phyloP scores from a whole-genome alignment of 257 asterid species.

The Misopates orontium region DNA sequence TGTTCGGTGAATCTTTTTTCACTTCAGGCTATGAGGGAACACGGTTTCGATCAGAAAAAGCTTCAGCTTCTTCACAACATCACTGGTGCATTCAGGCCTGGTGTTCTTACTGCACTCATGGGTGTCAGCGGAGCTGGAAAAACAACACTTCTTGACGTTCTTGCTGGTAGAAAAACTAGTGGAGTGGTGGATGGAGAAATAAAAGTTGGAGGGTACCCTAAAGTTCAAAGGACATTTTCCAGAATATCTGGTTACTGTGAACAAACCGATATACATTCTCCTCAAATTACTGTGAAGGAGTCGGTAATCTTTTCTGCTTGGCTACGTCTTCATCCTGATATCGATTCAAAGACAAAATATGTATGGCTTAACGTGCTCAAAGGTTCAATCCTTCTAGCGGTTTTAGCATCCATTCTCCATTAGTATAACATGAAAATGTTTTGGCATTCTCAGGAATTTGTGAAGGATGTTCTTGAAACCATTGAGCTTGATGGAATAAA shows the following conservation, averaged over 20 bases:
- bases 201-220: conserved; percentile 24
- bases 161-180: conserved; percentile 24
- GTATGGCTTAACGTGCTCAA: too few species aligned
- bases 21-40: conserved; percentile 26
- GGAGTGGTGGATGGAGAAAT: conserved; percentile 26
- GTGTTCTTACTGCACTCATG: conserved; percentile 27
- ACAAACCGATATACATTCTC: conserved; percentile 23
- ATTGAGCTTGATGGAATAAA: conserved; percentile 56
- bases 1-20: background rate
- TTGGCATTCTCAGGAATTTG: conserved; percentile 43
- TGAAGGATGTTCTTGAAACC: conserved; percentile 54
- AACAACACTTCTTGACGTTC: conserved; percentile 28
- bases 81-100: conserved; percentile 27
- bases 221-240: conserved; percentile 26
- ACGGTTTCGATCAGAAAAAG: conserved; percentile 19
- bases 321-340: conserved; percentile 18
- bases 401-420: background rate
- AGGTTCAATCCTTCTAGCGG: background rate
- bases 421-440: background rate
- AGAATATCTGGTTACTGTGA: conserved; percentile 27
- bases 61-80: conserved; percentile 23
- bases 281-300: conserved; percentile 18
- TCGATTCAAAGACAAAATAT: conserved; percentile 7
- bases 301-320: conserved; percentile 20
- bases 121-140: conserved; percentile 30